Percentiles rank a stretch among this genome's conserved stretches.
These are phyloP conservation scores for Ploettnerulaceae sp. DNA, from an alignment of 2,329 filamentous ascomycete genomes.

Conservation along the genomic window DNA sequence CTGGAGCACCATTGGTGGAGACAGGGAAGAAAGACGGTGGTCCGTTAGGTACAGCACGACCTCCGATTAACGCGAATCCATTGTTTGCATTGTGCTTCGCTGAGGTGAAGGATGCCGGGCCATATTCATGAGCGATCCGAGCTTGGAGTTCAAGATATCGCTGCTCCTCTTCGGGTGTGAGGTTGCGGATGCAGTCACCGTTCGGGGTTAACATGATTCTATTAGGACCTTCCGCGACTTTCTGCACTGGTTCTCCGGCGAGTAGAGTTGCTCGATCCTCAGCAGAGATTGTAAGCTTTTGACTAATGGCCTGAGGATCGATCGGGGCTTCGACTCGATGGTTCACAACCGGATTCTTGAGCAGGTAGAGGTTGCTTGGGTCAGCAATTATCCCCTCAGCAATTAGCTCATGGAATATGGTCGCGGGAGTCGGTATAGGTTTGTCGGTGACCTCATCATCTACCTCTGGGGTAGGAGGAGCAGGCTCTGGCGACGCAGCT, in stretches of 20 bases:
- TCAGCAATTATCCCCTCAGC: conserved; percentile 35
- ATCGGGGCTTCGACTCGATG: conserved; percentile 34
- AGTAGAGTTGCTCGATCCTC: conserved; percentile 52
- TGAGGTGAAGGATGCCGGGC: conserved; percentile 52
- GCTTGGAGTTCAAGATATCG: conserved; percentile 66
- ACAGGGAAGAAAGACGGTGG: conserved; percentile 57
- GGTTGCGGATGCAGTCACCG: conserved; percentile 69
- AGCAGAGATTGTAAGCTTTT: conserved; percentile 45
- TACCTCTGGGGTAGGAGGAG: conserved; percentile 20
- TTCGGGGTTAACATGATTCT: conserved; percentile 70
- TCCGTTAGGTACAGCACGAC: conserved; percentile 60
- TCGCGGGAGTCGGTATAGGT: conserved; percentile 29
- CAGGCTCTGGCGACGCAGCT: conserved; percentile 21
- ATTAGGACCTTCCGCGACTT: conserved; percentile 55
- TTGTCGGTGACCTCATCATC: conserved; percentile 30
- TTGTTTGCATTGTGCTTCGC: conserved; percentile 50
- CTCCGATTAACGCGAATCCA: conserved; percentile 59
- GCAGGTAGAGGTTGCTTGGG: conserved; percentile 37
- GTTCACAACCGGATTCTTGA: conserved; percentile 36
- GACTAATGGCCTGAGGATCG: conserved; percentile 25
- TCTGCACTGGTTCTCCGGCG: conserved; percentile 55
- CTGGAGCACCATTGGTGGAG: conserved; percentile 30
- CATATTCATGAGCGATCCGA: conserved; percentile 47
- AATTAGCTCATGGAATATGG: conserved; percentile 38
- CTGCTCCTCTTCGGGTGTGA: conserved; percentile 64